A percentile compares a stretch with the other conserved stretches of the same genome.
These are phyloP conservation scores for Erythrobasidium hasegawianum DNA, from an alignment of 1,284 basidiomycete genomes.

Conservation along the genomic window DNA sequence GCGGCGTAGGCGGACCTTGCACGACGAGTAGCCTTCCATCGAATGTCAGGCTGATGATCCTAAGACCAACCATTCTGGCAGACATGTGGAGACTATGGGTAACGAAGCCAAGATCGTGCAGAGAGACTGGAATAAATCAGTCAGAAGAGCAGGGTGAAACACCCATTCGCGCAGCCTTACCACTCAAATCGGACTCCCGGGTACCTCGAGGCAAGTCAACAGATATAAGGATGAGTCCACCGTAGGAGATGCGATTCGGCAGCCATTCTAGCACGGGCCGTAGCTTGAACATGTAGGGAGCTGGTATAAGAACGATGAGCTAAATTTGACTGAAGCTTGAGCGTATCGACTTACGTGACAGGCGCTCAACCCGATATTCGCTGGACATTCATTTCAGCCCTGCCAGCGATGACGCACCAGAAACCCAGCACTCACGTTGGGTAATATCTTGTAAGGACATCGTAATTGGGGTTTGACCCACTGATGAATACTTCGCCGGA, in stretches of 20 bases:
- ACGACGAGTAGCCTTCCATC: background rate
- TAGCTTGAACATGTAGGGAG: constrained; percentile 61
- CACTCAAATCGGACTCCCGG: constrained; percentile 42
- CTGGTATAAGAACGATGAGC: constrained; percentile 67
- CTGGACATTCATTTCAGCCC: background rate
- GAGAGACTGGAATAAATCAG: constrained; percentile 55
- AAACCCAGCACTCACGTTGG: constrained; percentile 62
- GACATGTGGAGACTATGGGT: constrained; percentile 76
- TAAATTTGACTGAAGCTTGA: no score
- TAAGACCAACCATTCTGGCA: constrained; percentile 67
- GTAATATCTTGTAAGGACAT: constrained; percentile 64
- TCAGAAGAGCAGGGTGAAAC: constrained; percentile 3
- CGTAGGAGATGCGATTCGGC: constrained; percentile 56
- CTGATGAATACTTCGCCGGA: constrained; percentile 67
- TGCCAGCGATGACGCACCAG: background rate
- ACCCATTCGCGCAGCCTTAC: constrained; percentile 35
- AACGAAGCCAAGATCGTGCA: constrained; percentile 73
- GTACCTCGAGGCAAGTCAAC: constrained; percentile 52
- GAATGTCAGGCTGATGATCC: constrained; percentile 42
- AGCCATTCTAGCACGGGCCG: constrained; percentile 56
- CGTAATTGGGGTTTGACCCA: constrained; percentile 79
- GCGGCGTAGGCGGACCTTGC: constrained; percentile 55
- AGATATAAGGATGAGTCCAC: constrained; percentile 50
- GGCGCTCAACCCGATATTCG: background rate
- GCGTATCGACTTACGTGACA: background rate